Base-by-base conservation (phyloP, 2,329 filamentous ascomycete species). In the Ceratocystis huliohia region DNA sequence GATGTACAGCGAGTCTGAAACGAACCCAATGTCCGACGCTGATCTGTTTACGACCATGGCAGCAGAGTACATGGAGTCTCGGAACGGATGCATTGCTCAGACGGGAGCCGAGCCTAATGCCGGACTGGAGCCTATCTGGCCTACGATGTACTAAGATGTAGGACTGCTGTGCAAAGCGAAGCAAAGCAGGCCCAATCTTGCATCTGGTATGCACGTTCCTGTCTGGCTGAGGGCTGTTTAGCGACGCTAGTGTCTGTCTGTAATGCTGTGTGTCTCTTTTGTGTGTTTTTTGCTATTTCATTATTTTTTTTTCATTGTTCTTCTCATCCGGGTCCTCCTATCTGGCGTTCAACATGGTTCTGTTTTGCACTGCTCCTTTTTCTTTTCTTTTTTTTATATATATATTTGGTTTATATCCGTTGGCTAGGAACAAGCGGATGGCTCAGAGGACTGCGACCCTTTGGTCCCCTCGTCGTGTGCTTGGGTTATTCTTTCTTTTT, bases 21-120 rank as follows among this genome's bases (percentile, higher is more conserved):
- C 53, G 15, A 63, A 63, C 61, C 44, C 61, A 5, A 63, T 48
- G 17, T 63, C 61, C 7, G 61, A 63, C 41, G 44, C 46, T 13
- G 61, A 63, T 3, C 61, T 48, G 33, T 63, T 63, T 7, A 63
- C 61, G 13, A 63, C 61, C 3, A 63, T 63, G 61, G 61, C 61
- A 5, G 44, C 61, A 0, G 61, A 63, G 46, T 63, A 63, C 41
- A 63, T 63, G 61, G 61, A 63, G 41, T 63, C 61, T 3, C 61
- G 61, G 17, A 48, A 48, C 28, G 61, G 61, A 22, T 63, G 61
- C 61, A 63, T 63, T 48, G 53, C 25, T 17, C 61, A 63, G 15
- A 63, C 44, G 41, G 44, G 44, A 5, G 46, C 44, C 22, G 61
- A 63, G 61, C 17, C 44, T 20, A 63, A 33, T 15, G 74, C 80